Conservation (phyloP, 257 asterid genomes). For the Solanum microdontum region DNA sequence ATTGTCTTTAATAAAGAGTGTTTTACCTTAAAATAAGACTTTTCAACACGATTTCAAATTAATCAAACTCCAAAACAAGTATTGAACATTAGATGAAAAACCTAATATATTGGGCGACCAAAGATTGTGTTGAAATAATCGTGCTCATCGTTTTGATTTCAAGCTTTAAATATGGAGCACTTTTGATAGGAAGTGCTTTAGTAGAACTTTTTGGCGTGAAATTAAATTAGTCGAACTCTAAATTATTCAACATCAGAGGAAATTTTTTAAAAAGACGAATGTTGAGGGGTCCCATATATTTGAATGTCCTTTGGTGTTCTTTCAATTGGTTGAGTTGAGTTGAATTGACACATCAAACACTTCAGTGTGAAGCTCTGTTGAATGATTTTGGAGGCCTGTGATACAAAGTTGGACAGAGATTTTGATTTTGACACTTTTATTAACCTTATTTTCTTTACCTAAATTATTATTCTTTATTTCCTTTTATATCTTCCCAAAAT, state of each 20-base stretch:
- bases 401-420: not conserved
- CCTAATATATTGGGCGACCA: not conserved
- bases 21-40: not conserved
- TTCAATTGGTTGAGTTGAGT: slow-evolving; percentile 3
- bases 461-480: not conserved
- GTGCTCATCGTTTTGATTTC: not conserved
- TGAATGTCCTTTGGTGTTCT: not conserved
- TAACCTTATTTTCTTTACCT: not conserved
- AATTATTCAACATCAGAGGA: too few relatives aligned
- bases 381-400: not conserved
- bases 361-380: not conserved
- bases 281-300: not conserved
- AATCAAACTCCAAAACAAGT: not conserved
- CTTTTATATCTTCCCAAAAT: not conserved
- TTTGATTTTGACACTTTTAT: not conserved
- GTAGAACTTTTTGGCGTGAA: not conserved
- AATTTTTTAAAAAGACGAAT: not conserved
- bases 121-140: not conserved
- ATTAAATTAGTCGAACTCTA: not conserved
- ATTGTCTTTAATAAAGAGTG: not conserved
- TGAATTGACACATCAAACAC: slow-evolving; percentile 1
- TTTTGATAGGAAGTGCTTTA: not conserved
- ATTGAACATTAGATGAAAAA: not conserved
- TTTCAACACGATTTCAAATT: not conserved
- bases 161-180: fast-evolving